Conservation (phyloP, 176 grass and related monocot species). For the Rhynchospora breviuscula region DNA sequence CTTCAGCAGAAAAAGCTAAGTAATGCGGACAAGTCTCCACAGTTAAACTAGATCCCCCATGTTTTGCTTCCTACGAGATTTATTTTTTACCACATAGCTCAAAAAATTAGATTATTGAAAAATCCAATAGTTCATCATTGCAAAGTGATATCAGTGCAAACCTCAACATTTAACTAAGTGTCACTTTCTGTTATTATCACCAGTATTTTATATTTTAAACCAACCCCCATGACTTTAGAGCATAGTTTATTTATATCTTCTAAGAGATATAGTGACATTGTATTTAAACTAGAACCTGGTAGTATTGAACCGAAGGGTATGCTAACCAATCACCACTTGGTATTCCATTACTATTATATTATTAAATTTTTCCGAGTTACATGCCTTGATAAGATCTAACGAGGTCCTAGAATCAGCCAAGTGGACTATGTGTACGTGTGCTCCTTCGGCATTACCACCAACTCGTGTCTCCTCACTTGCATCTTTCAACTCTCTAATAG, state of each 20-base stretch:
- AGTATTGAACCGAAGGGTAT: background rate
- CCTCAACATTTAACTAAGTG: background rate
- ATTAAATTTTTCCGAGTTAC: background rate
- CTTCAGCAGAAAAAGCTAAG: conserved; percentile 88
- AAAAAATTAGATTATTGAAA: background rate
- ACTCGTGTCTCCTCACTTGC: conserved; percentile 57
- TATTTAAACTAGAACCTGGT: background rate
- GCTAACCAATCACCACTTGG: background rate
- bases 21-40: conserved; percentile 98
- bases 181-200: background rate
- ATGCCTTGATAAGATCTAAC: conserved; percentile 76
- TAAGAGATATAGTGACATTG: background rate
- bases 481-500: conserved; percentile 66
- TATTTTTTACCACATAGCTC: background rate
- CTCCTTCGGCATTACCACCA: conserved; percentile 74
- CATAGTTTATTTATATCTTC: background rate
- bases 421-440: conserved; percentile 92
- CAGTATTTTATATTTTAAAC: background rate
- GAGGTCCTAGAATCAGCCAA: conserved; percentile 83
- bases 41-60: conserved; percentile 54
- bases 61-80: conserved; percentile 63
- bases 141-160: background rate
- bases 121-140: background rate
- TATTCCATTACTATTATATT: background rate
- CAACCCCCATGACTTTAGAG: background rate